A percentile compares a stretch with the other conserved stretches of the same genome.
Evolutionary conservation across 495 filamentous ascomycete genomes (phyloP).

Genomic region (Staphylotrichum longicolle): DNA sequence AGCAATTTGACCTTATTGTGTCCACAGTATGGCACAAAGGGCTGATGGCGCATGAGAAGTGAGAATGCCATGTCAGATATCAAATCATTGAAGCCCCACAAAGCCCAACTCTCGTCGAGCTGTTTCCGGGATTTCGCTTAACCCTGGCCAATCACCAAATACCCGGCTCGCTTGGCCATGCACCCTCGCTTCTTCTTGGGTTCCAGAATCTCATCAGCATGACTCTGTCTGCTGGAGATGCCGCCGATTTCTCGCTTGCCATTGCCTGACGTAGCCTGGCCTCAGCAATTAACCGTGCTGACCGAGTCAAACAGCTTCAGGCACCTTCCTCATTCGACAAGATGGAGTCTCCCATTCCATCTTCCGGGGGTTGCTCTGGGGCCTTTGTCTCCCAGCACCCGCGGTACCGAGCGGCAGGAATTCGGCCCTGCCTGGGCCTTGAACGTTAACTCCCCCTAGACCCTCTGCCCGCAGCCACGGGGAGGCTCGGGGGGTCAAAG

Average conservation of each 20-base stretch:
- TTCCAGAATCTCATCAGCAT: conserved; percentile 11
- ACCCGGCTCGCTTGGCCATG: conserved; percentile 46
- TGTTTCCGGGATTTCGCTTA: conserved; percentile 43
- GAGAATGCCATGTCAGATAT: not conserved
- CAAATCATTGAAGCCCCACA: conserved; percentile 9
- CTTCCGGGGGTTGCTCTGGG: not conserved
- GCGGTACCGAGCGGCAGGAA: conserved; percentile 10
- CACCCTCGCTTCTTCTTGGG: conserved; percentile 23
- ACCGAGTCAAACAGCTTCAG: conserved; percentile 7
- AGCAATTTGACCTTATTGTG: no score
- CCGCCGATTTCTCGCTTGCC: conserved; percentile 11
- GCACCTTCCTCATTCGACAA: conserved; percentile 7
- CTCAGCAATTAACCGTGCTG: conserved; percentile 10
- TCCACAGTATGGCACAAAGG: no score
- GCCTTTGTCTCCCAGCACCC: not conserved
- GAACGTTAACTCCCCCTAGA: not conserved
- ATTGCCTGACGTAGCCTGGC: conserved; percentile 15
- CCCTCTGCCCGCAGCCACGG: not conserved
- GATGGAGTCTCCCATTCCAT: not conserved
- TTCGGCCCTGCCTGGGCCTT: not conserved
- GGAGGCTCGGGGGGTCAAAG: not conserved
- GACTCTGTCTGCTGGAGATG: not conserved
- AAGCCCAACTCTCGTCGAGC: no score
- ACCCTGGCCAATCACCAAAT: conserved; percentile 45
- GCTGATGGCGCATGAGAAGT: no score